These are phyloP conservation scores for Colletotrichum sansevieriae DNA, from an alignment of 2,329 filamentous ascomycete genomes.

Conservation along the genomic window DNA sequence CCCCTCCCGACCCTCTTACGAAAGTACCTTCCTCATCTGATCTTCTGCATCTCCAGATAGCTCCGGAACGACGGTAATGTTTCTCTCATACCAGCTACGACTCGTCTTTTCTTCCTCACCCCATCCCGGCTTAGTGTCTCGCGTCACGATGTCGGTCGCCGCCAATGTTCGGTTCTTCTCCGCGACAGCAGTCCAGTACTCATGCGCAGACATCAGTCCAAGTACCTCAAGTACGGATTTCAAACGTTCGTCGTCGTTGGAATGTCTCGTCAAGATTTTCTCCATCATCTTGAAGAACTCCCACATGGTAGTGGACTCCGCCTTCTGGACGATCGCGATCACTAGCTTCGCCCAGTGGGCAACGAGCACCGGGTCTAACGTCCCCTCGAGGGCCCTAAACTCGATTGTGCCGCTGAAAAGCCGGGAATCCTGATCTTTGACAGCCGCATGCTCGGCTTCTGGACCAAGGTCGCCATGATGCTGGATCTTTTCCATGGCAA, in stretches of 20 bases:
- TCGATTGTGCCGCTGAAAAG: constrained; percentile 18
- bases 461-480: no score
- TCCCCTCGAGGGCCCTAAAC: constrained; percentile 30
- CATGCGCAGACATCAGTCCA: neutral
- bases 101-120: no score
- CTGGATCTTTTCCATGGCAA: no score
- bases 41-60: neutral
- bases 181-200: no score
- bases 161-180: no score
- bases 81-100: no score
- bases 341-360: constrained; percentile 10
- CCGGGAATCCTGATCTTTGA: neutral
- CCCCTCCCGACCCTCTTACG: neutral
- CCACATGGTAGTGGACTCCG: neutral
- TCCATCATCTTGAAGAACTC: constrained; percentile 8
- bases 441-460: no score
- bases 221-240: neutral
- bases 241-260: neutral
- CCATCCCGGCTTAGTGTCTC: no score
- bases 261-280: neutral
- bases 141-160: no score
- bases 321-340: neutral
- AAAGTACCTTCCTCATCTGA: neutral
- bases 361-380: constrained; percentile 26
- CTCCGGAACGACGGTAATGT: no score